Evolutionary conservation across 345 rosid species (phyloP), one percentile per base, ranked within the genome.

Genomic region (Isatis tinctoria): DNA sequence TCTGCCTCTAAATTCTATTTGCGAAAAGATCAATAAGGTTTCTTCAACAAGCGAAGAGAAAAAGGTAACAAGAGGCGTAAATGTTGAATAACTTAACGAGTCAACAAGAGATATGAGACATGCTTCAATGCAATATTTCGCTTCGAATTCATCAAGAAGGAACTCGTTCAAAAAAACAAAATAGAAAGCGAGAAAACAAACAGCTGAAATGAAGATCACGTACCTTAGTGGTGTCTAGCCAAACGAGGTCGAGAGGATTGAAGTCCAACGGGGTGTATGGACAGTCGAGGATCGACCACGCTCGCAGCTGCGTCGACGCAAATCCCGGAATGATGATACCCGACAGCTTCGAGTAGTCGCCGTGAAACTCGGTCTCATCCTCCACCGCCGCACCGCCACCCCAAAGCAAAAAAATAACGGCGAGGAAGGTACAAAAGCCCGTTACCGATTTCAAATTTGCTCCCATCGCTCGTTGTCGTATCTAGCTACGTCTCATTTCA

Each of bases 221-320:
- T 74, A 95, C 99, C 78, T 95, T 95, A 67, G 99, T 92, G 61
- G 89, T 86, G 79, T 95, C 98, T 41, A 95, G 88, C 99, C 99
- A 95, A 43, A 95, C 99, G 62, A 90, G 83, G 87, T 95, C 98
- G 72, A 92, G 99, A 39, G 99, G 99, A 80, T 92, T 92, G 84
- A 95, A 95, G 83, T 95, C 96, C 79, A 95, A 91, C 17, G 99
- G 99, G 43, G 92, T 81, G 83, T 85, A 92, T 1, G 99, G 98
- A 60, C 99, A 95, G 85, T 95, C 98, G 54, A 95, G 98, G 69
- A 92, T 83, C 49, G 99, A 95, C 99, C 99, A 95, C 10, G 98
- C 99, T 71, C 99, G 78, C 8, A 95, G 81, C 97, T 92, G 99
- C 76, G 98, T 87, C 60, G 98, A 95, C 27, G 99, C 99, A 77